Conservation (phyloP, 2,329 filamentous ascomycete species). For the Aspergillus neoniger region DNA sequence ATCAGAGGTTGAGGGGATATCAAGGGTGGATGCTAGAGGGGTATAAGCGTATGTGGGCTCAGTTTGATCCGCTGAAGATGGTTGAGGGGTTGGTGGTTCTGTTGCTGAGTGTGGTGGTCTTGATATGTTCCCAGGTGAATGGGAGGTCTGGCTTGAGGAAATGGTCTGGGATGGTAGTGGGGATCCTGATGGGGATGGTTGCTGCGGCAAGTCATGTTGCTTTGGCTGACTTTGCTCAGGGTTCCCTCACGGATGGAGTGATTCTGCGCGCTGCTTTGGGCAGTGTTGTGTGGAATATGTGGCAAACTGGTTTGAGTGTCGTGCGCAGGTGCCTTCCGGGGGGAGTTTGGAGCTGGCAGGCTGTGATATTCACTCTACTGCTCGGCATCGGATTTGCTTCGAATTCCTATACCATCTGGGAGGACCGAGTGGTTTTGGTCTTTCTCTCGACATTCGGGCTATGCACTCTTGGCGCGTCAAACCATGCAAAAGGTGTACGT, state of each 20-base stretch:
- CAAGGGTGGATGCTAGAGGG: constrained; percentile 74
- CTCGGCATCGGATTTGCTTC: constrained; percentile 70
- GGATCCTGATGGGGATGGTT: not conserved
- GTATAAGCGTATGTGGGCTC: constrained; percentile 84
- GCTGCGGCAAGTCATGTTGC: not conserved
- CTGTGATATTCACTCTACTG: constrained; percentile 62
- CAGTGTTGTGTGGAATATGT: not conserved
- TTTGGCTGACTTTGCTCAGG: not conserved
- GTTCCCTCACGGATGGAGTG: not conserved
- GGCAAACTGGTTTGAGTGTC: not conserved
- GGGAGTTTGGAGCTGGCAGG: constrained; percentile 59
- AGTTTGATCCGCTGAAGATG: constrained; percentile 87
- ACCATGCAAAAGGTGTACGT: constrained; percentile 52
- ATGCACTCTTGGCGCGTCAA: constrained; percentile 75
- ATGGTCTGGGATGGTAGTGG: not conserved
- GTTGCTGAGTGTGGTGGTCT: constrained; percentile 56
- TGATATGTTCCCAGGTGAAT: constrained; percentile 44
- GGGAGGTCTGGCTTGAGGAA: not conserved
- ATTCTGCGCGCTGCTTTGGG: not conserved
- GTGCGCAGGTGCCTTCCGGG: no score
- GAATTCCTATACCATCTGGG: constrained; percentile 98
- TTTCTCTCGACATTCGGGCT: constrained; percentile 85
- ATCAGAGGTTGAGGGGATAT: constrained; percentile 53
- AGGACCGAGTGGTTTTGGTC: constrained; percentile 88
- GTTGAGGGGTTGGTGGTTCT: constrained; percentile 57